Percentiles rank a stretch among this genome's conserved stretches.
Conservation (phyloP, 495 filamentous ascomycete species). For the Thermochaetoides thermophila region DNA sequence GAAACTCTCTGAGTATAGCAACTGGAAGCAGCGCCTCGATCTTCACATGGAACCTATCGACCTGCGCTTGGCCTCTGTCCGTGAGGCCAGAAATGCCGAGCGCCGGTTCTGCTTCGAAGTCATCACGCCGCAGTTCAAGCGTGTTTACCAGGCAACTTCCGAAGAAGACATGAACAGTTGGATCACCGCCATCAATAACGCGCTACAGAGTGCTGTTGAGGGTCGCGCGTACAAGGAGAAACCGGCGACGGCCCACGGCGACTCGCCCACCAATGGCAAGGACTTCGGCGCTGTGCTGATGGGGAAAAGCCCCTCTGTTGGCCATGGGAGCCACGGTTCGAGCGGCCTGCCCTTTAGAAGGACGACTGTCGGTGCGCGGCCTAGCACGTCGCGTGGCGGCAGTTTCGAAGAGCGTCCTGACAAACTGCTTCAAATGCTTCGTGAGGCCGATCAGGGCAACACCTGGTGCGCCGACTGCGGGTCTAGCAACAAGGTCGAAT, state of each 20-base stretch:
- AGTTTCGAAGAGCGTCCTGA: constrained; percentile 67
- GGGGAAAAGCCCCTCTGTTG: constrained; percentile 76
- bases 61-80: constrained; percentile 87
- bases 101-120: constrained; percentile 97
- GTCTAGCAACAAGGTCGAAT: constrained; percentile 82
- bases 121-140: constrained; percentile 91
- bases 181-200: constrained; percentile 96
- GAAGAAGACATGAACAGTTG: constrained; percentile 96
- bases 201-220: constrained; percentile 88
- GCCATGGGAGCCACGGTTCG: constrained; percentile 30
- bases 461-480: constrained; percentile 92
- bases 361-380: constrained; percentile 75
- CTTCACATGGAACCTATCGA: constrained; percentile 98
- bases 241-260: constrained; percentile 29
- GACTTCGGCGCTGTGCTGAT: constrained; percentile 87
- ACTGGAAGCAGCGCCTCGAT: constrained; percentile 96
- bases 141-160: constrained; percentile 93
- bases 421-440: constrained; percentile 70
- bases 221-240: constrained; percentile 44
- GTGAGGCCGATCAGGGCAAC: constrained; percentile 86
- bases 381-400: constrained; percentile 52
- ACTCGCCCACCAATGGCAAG: constrained; percentile 44
- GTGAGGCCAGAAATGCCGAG: constrained; percentile 86
- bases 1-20: constrained; percentile 92
- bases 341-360: constrained; percentile 52